Conservation (phyloP, 768 basidiomycete species). For the Termitomyces sp. region DNA sequence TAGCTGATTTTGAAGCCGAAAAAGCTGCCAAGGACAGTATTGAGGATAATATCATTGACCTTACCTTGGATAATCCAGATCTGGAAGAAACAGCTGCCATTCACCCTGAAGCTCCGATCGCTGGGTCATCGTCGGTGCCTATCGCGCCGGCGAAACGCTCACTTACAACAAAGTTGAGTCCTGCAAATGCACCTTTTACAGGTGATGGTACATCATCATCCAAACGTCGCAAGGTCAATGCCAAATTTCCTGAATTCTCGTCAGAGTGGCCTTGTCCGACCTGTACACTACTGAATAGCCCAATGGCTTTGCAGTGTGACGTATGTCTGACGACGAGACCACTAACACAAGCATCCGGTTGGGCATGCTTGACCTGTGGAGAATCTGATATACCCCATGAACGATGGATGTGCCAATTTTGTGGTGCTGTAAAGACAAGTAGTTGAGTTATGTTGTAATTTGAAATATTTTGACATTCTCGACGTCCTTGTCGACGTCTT, state of each 20-base stretch:
- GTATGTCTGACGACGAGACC: conserved; percentile 44
- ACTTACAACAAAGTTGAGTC: conserved; percentile 2
- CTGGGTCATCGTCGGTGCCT: conserved; percentile 19
- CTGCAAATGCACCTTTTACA: not conserved
- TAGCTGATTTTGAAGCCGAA: conserved; percentile 54
- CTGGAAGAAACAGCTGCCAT: conserved; percentile 29
- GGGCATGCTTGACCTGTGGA: conserved; percentile 64
- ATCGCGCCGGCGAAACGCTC: conserved; percentile 7
- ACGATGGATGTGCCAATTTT: conserved; percentile 72
- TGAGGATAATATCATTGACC: conserved; percentile 53
- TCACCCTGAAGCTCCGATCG: conserved; percentile 10
- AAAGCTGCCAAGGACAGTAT: conserved; percentile 68
- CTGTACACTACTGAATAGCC: conserved; percentile 66
- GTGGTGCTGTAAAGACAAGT: conserved; percentile 56
- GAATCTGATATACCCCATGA: conserved; percentile 55
- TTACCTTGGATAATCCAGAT: conserved; percentile 38
- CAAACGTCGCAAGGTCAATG: conserved; percentile 4
- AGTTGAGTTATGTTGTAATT: conserved; percentile 30
- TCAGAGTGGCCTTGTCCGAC: conserved; percentile 44
- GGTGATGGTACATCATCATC: not conserved
- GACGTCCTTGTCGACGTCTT: conserved; percentile 27
- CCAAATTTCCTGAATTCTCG: not conserved
- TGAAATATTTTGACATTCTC: conserved; percentile 40
- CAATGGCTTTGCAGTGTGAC: conserved; percentile 46
- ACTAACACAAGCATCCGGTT: conserved; percentile 31